A percentile compares a stretch with the other conserved stretches of the same genome.
Evolutionary conservation across 2,329 filamentous ascomycete genomes (phyloP).

Genomic region (Arthroderma uncinatum): DNA sequence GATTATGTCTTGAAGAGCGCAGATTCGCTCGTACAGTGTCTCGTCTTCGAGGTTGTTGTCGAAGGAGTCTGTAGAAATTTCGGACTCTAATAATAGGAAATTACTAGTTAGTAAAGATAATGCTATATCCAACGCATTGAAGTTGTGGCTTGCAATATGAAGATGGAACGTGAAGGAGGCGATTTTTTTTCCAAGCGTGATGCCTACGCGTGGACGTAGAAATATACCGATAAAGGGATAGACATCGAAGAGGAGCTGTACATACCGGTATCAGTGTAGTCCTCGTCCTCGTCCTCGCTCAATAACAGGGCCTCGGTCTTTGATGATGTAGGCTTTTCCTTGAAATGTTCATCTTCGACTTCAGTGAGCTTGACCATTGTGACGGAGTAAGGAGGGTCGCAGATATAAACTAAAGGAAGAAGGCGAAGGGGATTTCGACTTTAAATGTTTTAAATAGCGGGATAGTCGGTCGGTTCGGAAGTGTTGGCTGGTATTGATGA

Average conservation of each 20-base stretch:
- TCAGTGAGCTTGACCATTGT: conserved; percentile 91
- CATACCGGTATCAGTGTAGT: conserved; percentile 83
- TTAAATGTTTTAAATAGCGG: background rate
- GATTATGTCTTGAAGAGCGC: conserved; percentile 64
- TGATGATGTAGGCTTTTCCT: conserved; percentile 51
- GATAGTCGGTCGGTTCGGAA: background rate
- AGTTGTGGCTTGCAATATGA: background rate
- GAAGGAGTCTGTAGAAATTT: conserved; percentile 72
- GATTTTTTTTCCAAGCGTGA: background rate
- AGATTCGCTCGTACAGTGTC: conserved; percentile 55
- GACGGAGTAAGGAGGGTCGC: background rate
- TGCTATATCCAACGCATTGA: background rate
- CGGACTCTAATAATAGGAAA: conserved; percentile 50
- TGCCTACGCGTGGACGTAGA: background rate
- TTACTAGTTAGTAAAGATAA: background rate
- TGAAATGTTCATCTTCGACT: conserved; percentile 92
- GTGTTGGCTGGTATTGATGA: background rate
- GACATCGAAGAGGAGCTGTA: background rate
- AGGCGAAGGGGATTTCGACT: background rate
- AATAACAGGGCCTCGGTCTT: conserved; percentile 45
- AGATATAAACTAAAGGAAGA: background rate
- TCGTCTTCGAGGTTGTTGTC: conserved; percentile 49
- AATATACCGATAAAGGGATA: background rate
- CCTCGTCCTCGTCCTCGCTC: conserved; percentile 50
- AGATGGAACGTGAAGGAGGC: too few relatives aligned